These are phyloP conservation scores for Phoma herbarum DNA, from an alignment of 2,329 filamentous ascomycete genomes.

Conservation along the genomic window DNA sequence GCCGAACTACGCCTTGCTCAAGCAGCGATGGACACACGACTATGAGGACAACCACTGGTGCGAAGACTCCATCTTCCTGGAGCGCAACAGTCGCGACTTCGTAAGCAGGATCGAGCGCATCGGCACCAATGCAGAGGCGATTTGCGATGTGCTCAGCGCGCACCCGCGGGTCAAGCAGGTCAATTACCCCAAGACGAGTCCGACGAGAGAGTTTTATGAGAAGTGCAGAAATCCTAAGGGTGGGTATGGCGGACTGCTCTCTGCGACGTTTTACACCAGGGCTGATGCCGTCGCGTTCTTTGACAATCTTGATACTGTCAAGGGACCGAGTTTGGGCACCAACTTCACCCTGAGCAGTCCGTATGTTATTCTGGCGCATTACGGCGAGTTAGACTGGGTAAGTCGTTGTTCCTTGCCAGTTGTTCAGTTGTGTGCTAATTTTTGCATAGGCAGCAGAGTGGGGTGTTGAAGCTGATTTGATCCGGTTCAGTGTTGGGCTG, in stretches of 20 bases:
- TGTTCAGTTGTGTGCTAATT: slow-evolving; percentile 17
- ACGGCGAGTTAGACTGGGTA: slow-evolving; percentile 88
- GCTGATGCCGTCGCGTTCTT: slow-evolving; percentile 82
- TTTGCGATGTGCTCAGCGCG: slow-evolving; percentile 74
- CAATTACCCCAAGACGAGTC: slow-evolving; percentile 85
- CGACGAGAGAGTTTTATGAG: slow-evolving; percentile 78
- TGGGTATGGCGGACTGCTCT: slow-evolving; percentile 90
- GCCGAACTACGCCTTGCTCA: slow-evolving; percentile 76
- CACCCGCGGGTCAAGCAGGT: slow-evolving; percentile 75
- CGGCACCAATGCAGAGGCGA: slow-evolving; percentile 83
- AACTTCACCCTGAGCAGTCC: slow-evolving; percentile 95
- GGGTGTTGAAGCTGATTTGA: slow-evolving; percentile 80
- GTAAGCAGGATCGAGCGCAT: slow-evolving; percentile 81
- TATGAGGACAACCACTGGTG: slow-evolving; percentile 94
- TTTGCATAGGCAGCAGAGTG: slow-evolving; percentile 70
- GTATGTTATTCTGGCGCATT: slow-evolving; percentile 92
- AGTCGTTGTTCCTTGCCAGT: slow-evolving; percentile 31
- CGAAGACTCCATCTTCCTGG: slow-evolving; percentile 93
- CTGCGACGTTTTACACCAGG: slow-evolving; percentile 77
- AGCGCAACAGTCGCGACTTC: slow-evolving; percentile 95
- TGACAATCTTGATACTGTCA: slow-evolving; percentile 84
- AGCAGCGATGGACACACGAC: slow-evolving; percentile 67
- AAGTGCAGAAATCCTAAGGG: slow-evolving; percentile 75
- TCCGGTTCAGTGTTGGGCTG: slow-evolving; percentile 88
- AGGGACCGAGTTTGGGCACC: slow-evolving; percentile 93